phyloP scores from a whole-genome alignment of 768 basidiomycete genomes.

The Amanita subjunquillea region DNA sequence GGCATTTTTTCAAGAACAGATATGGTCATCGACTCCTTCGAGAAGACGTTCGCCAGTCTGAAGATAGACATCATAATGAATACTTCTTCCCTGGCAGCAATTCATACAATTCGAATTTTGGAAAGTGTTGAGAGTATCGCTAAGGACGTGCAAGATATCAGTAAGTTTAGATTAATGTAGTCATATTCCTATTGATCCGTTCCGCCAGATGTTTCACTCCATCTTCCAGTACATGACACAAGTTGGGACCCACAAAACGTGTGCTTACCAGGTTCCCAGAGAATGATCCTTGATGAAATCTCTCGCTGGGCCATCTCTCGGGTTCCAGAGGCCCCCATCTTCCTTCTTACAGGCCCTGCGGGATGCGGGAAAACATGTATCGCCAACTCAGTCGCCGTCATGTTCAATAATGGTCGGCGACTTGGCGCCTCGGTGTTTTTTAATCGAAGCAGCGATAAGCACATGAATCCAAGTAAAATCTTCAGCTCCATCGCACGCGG shows the following conservation, averaged over 20 bases:
- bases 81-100: neutral
- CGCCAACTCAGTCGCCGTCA: slow-evolving; percentile 18
- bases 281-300: slow-evolving; percentile 10
- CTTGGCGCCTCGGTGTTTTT: slow-evolving; percentile 23
- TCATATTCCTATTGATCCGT: neutral
- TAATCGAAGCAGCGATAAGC: slow-evolving; percentile 8
- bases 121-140: slow-evolving; percentile 3
- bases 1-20: neutral
- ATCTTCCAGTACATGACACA: slow-evolving; percentile 6
- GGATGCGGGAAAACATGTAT: slow-evolving; percentile 22
- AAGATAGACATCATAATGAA: slow-evolving; percentile 4
- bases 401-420: slow-evolving; percentile 15
- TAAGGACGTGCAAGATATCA: neutral
- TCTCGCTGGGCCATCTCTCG: slow-evolving; percentile 10
- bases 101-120: slow-evolving; percentile 2
- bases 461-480: slow-evolving; percentile 13
- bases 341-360: slow-evolving; percentile 15
- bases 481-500: slow-evolving; percentile 23
- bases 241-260: slow-evolving; percentile 6
- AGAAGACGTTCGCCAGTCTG: slow-evolving; percentile 1
- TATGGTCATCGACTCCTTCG: neutral
- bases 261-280: slow-evolving; percentile 7
- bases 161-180: neutral
- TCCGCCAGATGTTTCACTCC: neutral
- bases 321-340: slow-evolving; percentile 11